phyloP scores from a whole-genome alignment of 202 grass and related monocot genomes.

The Zizania palustris region DNA sequence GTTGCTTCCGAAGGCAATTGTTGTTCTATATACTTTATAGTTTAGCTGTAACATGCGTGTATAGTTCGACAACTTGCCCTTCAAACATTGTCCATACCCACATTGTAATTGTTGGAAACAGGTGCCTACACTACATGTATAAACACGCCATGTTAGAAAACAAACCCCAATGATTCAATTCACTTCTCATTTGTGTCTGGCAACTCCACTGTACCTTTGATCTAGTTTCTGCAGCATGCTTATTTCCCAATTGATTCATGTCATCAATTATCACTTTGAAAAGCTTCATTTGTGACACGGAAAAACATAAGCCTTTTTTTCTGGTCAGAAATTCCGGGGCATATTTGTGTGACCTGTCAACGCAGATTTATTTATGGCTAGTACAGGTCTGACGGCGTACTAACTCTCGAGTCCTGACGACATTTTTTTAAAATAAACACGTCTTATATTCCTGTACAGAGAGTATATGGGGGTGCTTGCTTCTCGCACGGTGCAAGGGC shows the following conservation, averaged over 20 bases:
- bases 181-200: not conserved
- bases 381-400: too few relatives aligned
- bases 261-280: not conserved
- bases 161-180: constrained; percentile 27
- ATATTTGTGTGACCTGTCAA: not conserved
- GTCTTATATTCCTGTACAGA: too few relatives aligned
- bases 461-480: too few relatives aligned
- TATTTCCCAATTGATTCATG: not conserved
- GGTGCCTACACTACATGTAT: constrained; percentile 39
- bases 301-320: not conserved
- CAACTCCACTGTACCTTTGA: not conserved
- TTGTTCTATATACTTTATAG: constrained; percentile 39
- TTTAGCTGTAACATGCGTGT: constrained; percentile 59
- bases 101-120: constrained; percentile 44
- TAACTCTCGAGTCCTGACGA: too few relatives aligned
- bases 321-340: not conserved
- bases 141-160: constrained; percentile 32
- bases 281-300: not conserved
- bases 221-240: not conserved
- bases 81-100: constrained; percentile 43
- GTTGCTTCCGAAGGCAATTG: constrained; percentile 51
- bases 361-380: not conserved
- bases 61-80: constrained; percentile 35
- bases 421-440: too few relatives aligned
- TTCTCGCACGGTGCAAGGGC: too few relatives aligned